Conservation (phyloP, 495 filamentous ascomycete species). For the Staphylotrichum longicolle region DNA sequence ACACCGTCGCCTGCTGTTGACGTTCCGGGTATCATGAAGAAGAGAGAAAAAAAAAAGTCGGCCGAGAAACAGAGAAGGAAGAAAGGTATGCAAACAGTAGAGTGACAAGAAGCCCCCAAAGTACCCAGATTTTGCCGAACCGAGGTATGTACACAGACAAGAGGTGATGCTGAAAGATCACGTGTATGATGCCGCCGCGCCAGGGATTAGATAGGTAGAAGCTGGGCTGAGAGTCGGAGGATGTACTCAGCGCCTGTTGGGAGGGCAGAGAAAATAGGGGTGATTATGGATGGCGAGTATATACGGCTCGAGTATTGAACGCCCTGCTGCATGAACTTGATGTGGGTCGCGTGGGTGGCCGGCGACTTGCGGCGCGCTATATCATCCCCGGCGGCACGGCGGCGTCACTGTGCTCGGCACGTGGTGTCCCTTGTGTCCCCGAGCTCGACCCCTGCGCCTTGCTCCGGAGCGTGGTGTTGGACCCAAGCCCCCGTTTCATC, state of each 20-base stretch:
- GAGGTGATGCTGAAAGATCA: too few species aligned
- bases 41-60: conserved; percentile 11
- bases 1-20: conserved; percentile 31
- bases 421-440: conserved; percentile 31
- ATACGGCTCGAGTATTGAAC: not conserved
- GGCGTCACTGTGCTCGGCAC: conserved; percentile 18
- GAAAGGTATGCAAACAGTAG: not conserved
- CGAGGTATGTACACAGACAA: too few species aligned
- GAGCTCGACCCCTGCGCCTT: conserved; percentile 31
- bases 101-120: too few species aligned
- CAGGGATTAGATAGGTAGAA: too few species aligned
- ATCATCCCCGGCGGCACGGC: conserved; percentile 35
- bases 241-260: too few species aligned
- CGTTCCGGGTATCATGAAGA: conserved; percentile 30
- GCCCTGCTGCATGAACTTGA: not conserved
- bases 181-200: too few species aligned
- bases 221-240: too few species aligned
- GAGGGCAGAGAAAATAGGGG: too few species aligned
- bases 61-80: conserved; percentile 1
- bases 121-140: too few species aligned
- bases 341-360: not conserved
- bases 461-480: conserved; percentile 31
- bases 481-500: conserved; percentile 64
- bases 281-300: not conserved
- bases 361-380: conserved; percentile 7